These are phyloP conservation scores for Dalbergia cultrata DNA, from an alignment of 306 rosid genomes.

Conservation along the genomic window DNA sequence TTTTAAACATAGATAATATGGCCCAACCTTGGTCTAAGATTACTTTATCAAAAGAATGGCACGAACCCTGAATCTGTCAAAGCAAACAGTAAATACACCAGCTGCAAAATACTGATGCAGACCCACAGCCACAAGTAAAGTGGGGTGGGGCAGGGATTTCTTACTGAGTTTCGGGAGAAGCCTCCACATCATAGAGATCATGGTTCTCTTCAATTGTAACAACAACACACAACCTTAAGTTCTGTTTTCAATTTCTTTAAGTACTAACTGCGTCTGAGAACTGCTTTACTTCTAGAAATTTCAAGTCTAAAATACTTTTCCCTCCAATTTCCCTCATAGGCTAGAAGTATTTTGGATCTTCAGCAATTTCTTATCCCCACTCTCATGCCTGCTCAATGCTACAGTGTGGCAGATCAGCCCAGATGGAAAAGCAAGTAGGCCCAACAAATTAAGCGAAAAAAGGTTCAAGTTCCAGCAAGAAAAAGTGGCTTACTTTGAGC, in stretches of 20 bases:
- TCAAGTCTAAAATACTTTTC: not conserved
- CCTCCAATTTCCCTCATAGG: not conserved
- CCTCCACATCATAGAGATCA: not conserved
- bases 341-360: not conserved
- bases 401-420: too few relatives aligned
- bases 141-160: not conserved
- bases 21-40: not conserved
- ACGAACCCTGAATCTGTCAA: not conserved
- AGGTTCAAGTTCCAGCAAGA: not conserved
- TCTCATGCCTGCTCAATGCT: not conserved
- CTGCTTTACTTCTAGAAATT: slow-evolving; percentile 8
- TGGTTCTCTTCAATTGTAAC: slow-evolving; percentile 13
- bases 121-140: not conserved
- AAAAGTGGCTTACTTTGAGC: slow-evolving; percentile 8
- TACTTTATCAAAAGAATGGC: slow-evolving; percentile 19
- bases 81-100: slow-evolving; percentile 1
- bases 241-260: slow-evolving; percentile 5
- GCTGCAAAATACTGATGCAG: not conserved
- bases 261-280: not conserved
- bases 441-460: not conserved
- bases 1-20: slow-evolving; percentile 22
- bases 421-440: too few relatives aligned
- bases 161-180: not conserved
- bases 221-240: not conserved
- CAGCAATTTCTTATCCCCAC: slow-evolving; percentile 8